These are phyloP conservation scores for Backusella psychrophila DNA, from an alignment of 192 early-diverging fungal species.

Conservation along the genomic window DNA sequence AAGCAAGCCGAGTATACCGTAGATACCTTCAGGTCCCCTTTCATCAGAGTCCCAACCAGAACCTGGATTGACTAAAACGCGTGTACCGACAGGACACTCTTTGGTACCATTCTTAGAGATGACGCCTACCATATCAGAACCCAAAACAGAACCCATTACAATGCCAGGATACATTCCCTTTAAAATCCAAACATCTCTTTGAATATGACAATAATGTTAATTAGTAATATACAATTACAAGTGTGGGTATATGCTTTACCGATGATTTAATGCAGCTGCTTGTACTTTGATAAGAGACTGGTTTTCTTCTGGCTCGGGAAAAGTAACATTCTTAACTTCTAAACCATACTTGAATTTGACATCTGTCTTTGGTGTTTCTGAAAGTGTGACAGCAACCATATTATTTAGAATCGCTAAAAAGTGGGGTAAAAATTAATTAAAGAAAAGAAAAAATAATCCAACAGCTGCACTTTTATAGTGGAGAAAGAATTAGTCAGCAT, in stretches of 20 bases:
- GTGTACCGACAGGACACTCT: not conserved
- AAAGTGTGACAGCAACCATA: constrained; percentile 14
- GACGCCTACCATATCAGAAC: constrained; percentile 26
- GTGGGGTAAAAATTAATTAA: not conserved
- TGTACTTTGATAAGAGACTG: constrained; percentile 20
- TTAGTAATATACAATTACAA: not conserved
- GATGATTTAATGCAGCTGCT: constrained; percentile 20
- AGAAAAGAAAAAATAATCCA: not conserved
- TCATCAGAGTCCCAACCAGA: constrained; percentile 50
- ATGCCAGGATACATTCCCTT: constrained; percentile 26
- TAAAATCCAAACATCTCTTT: constrained; percentile 30
- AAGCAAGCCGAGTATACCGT: constrained; percentile 35
- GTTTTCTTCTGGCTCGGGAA: not conserved
- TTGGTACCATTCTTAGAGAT: constrained; percentile 13
- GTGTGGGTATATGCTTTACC: constrained; percentile 5
- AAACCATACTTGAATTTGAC: constrained; percentile 13
- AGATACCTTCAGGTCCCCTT: constrained; percentile 51
- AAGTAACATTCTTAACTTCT: not conserved
- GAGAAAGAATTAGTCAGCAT: not conserved
- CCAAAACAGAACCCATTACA: constrained; percentile 17
- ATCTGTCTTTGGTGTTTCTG: constrained; percentile 1
- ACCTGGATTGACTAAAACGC: constrained; percentile 10
- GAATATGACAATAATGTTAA: not conserved
- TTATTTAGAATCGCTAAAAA: not conserved
- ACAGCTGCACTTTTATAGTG: not conserved